Base-by-base conservation (phyloP, 768 basidiomycete species). In the Mycena rosella region DNA sequence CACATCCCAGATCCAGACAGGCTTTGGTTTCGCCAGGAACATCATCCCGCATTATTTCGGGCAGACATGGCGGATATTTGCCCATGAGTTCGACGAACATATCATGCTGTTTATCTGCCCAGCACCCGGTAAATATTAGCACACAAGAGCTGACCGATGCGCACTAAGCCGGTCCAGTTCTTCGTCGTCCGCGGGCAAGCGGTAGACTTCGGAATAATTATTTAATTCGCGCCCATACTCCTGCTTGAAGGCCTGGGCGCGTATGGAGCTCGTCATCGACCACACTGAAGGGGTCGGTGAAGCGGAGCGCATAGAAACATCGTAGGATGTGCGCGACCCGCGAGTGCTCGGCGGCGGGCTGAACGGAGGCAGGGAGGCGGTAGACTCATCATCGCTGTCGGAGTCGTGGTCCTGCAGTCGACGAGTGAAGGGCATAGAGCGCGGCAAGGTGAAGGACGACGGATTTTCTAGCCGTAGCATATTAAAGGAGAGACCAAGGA, bases 141-240 rank as follows among this genome's bases (percentile, higher is more conserved):
- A 40, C 60, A 67, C 61, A 62, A 55, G 36, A 38, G 40, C 7
- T 8, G 26, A 26, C 15, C 56, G 44, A 27, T 22, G 78, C 87
- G 51, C 69, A 92, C 92, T 85, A 40, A 93, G 85, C 64, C 92
- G 86, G 34, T 88, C 84, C 27, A 92, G 78, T 70, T 94, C 93
- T 72, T 93, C 91, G 10, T 91, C 89, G 69, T 94, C 93, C 29
- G 92, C 93, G 15, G 93, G 91, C 29, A 95, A 81, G 47, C 86
- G 85, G 74, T 95, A 95, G 2, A 94, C 85, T 49, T 94, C 91
- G 2, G 93, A 94, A 70, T 91, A 91, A 68, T 88, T 93, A 79
- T 94, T 94, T 48, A 94, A 76, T 34, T 82, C 85, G 45, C 93
- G 83, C 0, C 92, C 93, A 63, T 87, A 89, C 73, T 93, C 91